These are phyloP conservation scores for Pseudogymnoascus sp. DNA, from an alignment of 2,329 filamentous ascomycete species.

Conservation along the genomic window DNA sequence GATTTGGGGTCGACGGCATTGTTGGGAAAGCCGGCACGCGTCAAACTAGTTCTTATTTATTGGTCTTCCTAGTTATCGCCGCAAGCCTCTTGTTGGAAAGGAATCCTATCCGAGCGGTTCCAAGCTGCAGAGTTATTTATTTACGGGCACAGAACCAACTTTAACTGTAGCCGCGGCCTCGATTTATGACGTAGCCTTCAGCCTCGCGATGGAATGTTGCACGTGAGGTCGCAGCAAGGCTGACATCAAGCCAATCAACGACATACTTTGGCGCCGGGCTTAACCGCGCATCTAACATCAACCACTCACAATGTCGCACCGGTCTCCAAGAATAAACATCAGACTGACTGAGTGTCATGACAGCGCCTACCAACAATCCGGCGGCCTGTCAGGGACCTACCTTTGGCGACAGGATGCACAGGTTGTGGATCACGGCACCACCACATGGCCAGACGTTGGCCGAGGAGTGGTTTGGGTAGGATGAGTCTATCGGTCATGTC, in stretches of 20 bases:
- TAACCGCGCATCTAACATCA: not conserved
- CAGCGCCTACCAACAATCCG: not conserved
- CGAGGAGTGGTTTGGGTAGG: not conserved
- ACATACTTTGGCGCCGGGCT: not conserved
- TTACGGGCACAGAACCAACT: not conserved
- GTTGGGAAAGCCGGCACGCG: not conserved
- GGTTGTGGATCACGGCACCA: not conserved
- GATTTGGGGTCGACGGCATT: not conserved
- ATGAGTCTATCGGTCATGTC: not conserved
- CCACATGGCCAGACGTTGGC: not conserved
- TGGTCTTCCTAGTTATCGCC: not conserved
- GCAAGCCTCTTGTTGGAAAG: not conserved
- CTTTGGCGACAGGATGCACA: not conserved
- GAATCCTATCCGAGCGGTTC: not conserved
- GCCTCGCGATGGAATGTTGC: not conserved
- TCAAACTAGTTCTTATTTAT: not conserved
- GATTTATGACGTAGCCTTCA: slow-evolving; percentile 1
- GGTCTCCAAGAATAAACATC: slow-evolving; percentile 4
- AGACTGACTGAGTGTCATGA: slow-evolving; percentile 1
- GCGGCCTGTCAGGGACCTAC: not conserved
- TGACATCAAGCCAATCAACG: not conserved
- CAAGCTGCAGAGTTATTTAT: not conserved
- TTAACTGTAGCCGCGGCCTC: not conserved
- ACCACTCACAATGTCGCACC: not conserved
- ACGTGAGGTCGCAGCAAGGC: not conserved